Evolutionary conservation across 2,329 filamentous ascomycete genomes (phyloP).

Genomic region (Gnomoniopsis sp.): DNA sequence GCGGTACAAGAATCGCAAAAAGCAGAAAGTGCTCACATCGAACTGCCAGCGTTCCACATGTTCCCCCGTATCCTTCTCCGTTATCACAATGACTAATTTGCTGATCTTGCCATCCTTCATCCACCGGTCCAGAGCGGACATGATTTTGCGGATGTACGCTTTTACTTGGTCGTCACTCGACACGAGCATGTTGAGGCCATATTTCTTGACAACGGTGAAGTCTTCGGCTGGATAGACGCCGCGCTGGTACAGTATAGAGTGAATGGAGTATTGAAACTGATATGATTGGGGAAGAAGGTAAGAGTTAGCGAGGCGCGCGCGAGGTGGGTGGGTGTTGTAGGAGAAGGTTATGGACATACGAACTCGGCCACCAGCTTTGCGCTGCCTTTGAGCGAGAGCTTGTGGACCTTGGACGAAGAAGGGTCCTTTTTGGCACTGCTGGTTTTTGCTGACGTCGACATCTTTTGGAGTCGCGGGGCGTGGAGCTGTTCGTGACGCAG

Average conservation of each 20-base stretch:
- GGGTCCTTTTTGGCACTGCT: constrained; percentile 56
- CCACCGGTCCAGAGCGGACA: constrained; percentile 94
- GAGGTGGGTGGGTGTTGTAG: too few relatives aligned
- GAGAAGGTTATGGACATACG: constrained; percentile 50
- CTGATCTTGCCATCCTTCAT: constrained; percentile 97
- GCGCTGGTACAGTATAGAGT: constrained; percentile 89
- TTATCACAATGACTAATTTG: constrained; percentile 94
- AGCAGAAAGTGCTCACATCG: constrained; percentile 56
- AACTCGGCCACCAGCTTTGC: constrained; percentile 93
- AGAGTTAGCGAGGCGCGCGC: constrained; percentile 19
- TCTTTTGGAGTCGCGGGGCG: constrained; percentile 1
- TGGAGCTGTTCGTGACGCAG: too few relatives aligned
- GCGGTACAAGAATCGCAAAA: neutral
- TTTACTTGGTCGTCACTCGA: constrained; percentile 97
- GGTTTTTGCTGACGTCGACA: constrained; percentile 20
- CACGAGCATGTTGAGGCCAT: constrained; percentile 97
- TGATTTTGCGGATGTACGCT: constrained; percentile 99
- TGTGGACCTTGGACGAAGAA: constrained; percentile 75
- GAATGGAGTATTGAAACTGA: constrained; percentile 95
- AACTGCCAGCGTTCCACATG: constrained; percentile 98
- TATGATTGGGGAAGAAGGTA: neutral
- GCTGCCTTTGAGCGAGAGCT: constrained; percentile 81
- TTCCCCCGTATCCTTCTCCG: constrained; percentile 93
- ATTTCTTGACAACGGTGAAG: constrained; percentile 97
- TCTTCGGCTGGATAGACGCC: constrained; percentile 90